phyloP scores from a whole-genome alignment of 441 rosid genomes.

The Gossypium davidsonii region DNA sequence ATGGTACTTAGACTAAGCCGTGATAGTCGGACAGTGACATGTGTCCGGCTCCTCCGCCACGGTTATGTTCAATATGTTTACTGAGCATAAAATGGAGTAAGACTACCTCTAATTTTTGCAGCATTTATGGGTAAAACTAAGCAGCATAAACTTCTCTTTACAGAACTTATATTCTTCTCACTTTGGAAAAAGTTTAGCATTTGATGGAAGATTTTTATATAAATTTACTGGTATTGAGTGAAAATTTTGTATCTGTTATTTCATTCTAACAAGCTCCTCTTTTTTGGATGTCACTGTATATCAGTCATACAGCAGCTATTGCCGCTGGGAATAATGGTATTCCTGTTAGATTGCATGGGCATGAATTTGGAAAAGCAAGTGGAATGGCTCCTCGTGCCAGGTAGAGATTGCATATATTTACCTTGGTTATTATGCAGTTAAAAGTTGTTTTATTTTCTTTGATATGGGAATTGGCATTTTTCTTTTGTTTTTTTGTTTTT shows the following conservation, averaged over 20 bases:
- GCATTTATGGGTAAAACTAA: neutral
- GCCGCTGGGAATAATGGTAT: conserved; percentile 99
- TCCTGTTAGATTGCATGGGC: conserved; percentile 82
- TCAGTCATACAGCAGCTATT: conserved; percentile 95
- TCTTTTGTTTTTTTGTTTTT: conserved; percentile 18
- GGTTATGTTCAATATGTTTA: neutral
- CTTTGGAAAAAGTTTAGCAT: neutral
- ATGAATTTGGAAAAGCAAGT: conserved; percentile 97
- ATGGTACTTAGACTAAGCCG: too few relatives aligned
- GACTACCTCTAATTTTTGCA: neutral
- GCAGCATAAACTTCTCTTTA: neutral
- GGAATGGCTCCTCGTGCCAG: conserved; percentile 99
- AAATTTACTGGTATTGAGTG: neutral
- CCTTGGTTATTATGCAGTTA: neutral
- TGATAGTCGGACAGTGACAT: too few relatives aligned
- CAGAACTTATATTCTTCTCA: neutral
- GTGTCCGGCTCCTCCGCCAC: too few relatives aligned
- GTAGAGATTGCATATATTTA: conserved; percentile 30
- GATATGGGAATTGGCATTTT: neutral
- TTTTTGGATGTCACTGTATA: conserved; percentile 2
- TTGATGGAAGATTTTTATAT: neutral
- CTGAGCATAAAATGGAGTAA: neutral
- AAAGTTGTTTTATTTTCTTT: conserved; percentile 7
- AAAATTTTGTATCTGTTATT: conserved; percentile 8
- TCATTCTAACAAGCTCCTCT: conserved; percentile 7